Base-by-base conservation (phyloP, 345 rosid species). In the Populus ilicifolia region DNA sequence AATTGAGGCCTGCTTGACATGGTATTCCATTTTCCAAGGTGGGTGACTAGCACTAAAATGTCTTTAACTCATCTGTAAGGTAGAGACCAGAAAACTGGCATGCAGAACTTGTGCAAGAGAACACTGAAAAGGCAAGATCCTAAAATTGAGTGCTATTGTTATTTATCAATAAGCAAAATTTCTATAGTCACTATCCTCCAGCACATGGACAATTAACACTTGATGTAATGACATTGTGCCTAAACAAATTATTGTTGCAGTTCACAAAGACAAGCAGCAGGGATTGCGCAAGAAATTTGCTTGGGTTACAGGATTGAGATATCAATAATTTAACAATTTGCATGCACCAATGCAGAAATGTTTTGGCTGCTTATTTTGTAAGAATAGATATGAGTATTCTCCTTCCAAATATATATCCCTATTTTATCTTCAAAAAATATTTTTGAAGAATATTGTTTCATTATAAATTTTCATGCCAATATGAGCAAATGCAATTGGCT, bases 1-100 rank as follows among this genome's bases (percentile, higher is more conserved):
- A 25, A 9, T n/a, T 59, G 29, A 59, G 63, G 29, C 29, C 23
- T 59, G 29, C 6, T 59, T n/a, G 16, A n/a, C 23, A 5, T n/a
- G 23, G 63, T n/a, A 23, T 59, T 59, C 11, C 23, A 59, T 59
- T 56, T 56, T 0, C 63, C 63, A 59, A 1, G 27, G 63, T 59
- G 29, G 14, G 5, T 21, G 63, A 59, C 63, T 59, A n/a, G 29
- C 10, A 59, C 16, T 59, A 59, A 59, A 23, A 59, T 59, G 63
- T 59, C 5, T 2, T 41, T 23, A 59, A n/a, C 10, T 59, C 63
- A 56, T 56, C 63, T n/a, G 23, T 9, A 25, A 59, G 29, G 25
- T 9, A 72, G 75, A 44, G 27, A 72, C 20, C 39, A 59, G 50
- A 72, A n/a, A 36, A 59, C 23, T 59, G 41, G 46, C 67, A 72